Percentiles rank a stretch among this genome's conserved stretches.
phyloP scores from a whole-genome alignment of 2,329 filamentous ascomycete species.

The Diaporthe sp. region DNA sequence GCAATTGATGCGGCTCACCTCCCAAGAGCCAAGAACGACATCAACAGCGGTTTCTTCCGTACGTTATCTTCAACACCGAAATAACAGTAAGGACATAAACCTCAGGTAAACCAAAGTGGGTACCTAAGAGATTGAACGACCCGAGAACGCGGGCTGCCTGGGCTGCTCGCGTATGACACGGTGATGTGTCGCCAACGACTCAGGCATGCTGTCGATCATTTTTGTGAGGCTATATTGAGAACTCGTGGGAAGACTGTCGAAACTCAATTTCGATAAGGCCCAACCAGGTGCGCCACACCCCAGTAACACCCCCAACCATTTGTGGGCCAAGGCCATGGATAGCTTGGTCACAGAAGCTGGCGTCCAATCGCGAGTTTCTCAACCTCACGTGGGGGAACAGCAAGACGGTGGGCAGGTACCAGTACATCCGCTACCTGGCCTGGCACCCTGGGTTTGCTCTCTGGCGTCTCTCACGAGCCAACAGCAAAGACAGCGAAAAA shows the following conservation, averaged over 20 bases:
- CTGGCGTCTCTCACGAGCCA: not conserved
- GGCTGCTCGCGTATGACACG: not conserved
- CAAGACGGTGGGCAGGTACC: slow-evolving; percentile 14
- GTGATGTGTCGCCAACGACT: not conserved
- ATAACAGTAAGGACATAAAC: not conserved
- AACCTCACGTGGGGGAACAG: slow-evolving; percentile 17
- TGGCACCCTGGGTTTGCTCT: not conserved
- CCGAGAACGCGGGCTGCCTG: not conserved
- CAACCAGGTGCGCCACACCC: slow-evolving; percentile 18
- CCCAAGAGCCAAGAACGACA: not conserved
- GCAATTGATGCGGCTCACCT: slow-evolving; percentile 9
- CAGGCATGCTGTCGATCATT: slow-evolving; percentile 14
- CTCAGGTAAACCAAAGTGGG: slow-evolving; percentile 7
- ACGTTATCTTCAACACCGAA: not conserved
- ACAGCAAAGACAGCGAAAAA: not conserved
- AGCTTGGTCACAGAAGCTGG: not conserved
- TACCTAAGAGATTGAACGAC: slow-evolving; percentile 11
- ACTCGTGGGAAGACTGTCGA: slow-evolving; percentile 18
- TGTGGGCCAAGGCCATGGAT: slow-evolving; percentile 9
- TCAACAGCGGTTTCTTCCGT: not conserved
- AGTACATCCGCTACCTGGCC: slow-evolving; percentile 4
- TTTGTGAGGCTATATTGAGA: slow-evolving; percentile 27
- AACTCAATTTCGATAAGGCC: slow-evolving; percentile 19
- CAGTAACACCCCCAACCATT: not conserved
- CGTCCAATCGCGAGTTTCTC: slow-evolving; percentile 22